Base-by-base conservation (phyloP, 2,329 filamentous ascomycete species). In the Zarea fungicola region DNA sequence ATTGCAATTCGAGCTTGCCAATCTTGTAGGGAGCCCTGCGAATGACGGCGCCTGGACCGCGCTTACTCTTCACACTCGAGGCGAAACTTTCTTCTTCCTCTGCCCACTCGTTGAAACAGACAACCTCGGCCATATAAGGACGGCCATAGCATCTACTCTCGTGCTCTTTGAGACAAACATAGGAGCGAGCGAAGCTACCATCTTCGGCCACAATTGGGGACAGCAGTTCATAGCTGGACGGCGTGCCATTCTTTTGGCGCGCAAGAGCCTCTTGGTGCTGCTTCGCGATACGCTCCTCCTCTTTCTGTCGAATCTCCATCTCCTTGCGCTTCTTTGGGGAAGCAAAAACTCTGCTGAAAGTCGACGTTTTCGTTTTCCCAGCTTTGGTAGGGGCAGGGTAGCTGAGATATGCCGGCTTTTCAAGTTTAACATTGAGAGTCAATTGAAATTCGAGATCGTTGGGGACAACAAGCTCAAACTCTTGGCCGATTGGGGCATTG, bases 361-460 rank as follows among this genome's bases (percentile, higher is more conserved):
- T 85, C 1, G 89, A 95, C 41, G 87, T 80, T 74, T 96, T 96
- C 47, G 80, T 72, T 66, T 85, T 83, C 60, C 70, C 58, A 23
- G 75, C 65, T 64, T 89, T 92, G 48, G 57, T 55, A 3, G 86
- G 81, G 3, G 83, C 78, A 31, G 72, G 70, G 2, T 77, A 63
- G 48, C 71, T 71, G 52, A 73, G 73, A 11, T 85, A 77, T 22
- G 84, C 82, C 6, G 87, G 88, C 62, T 91, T 88, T 56, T 91
- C 87, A 21, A 97, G 77, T 72, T 96, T 96, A 55, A 95, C 95
- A 57, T 96, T 95, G 13, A 99, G 79, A 1, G 93, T 97, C 32
- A 99, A 80, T 68, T 99, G 93, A 71, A 99, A 99, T 66, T 99
- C 93, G n/a, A 99, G 81, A 59, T 99, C 93, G 58, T 96, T 93